Conservation (phyloP, 768 basidiomycete species). For the Tylopilus rubrobrunneus region DNA sequence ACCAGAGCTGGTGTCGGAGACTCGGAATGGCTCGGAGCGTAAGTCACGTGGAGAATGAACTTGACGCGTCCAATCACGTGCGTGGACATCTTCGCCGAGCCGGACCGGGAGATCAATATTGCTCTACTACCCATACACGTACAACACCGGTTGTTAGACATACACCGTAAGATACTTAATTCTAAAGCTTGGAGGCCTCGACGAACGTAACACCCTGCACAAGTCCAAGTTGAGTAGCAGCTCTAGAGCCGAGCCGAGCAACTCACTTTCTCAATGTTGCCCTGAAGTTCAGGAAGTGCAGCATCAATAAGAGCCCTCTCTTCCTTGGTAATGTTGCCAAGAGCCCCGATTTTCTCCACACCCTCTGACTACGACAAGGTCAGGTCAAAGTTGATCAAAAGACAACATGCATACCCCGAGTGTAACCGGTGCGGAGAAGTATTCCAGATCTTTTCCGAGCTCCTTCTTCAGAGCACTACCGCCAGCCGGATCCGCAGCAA, state of each 20-base stretch:
- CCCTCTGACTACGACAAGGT: slow-evolving; percentile 59
- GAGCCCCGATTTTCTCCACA: slow-evolving; percentile 74
- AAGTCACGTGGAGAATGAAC: slow-evolving; percentile 29
- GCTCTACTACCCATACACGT: slow-evolving; percentile 9
- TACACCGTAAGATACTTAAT: neutral
- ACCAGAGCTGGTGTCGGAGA: neutral
- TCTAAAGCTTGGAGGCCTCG: slow-evolving; percentile 27
- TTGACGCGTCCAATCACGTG: slow-evolving; percentile 28
- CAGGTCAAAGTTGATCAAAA: neutral
- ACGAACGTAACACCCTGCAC: slow-evolving; percentile 26
- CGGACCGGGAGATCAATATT: neutral
- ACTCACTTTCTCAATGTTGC: slow-evolving; percentile 68
- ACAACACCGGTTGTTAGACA: slow-evolving; percentile 3
- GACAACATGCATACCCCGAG: slow-evolving; percentile 60
- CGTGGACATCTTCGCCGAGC: neutral
- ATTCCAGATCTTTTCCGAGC: slow-evolving; percentile 72
- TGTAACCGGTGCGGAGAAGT: slow-evolving; percentile 86
- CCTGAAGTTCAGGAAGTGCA: slow-evolving; percentile 73
- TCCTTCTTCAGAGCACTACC: slow-evolving; percentile 74
- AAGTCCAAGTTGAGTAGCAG: neutral
- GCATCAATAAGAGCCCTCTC: slow-evolving; percentile 78
- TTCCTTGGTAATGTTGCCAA: slow-evolving; percentile 67
- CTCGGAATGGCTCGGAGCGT: neutral
- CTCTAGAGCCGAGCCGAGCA: neutral
- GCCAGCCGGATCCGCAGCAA: slow-evolving; percentile 65